phyloP scores from a whole-genome alignment of 345 rosid genomes.

The Triadica sebifera region DNA sequence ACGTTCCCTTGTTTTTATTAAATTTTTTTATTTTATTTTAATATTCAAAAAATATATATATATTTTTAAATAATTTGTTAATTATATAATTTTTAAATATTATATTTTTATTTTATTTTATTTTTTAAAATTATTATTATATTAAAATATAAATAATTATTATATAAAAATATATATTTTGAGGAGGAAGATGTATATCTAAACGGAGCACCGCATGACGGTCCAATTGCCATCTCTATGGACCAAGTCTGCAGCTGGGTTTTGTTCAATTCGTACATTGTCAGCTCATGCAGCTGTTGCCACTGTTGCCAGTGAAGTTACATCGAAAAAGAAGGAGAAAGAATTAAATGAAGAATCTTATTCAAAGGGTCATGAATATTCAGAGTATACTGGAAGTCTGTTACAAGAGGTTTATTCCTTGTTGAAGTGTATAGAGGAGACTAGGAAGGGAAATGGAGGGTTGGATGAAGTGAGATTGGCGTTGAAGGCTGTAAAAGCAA shows the following conservation, averaged over 20 bases:
- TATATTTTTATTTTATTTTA: too few species aligned
- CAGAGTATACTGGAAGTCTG: slow-evolving; percentile 51
- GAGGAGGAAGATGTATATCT: too few species aligned
- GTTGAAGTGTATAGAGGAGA: slow-evolving; percentile 53
- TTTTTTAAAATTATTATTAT: too few species aligned
- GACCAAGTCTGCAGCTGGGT: slow-evolving; percentile 59
- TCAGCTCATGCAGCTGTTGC: slow-evolving; percentile 49
- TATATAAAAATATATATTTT: too few species aligned
- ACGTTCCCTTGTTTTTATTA: too few species aligned
- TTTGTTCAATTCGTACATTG: slow-evolving; percentile 43
- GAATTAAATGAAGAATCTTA: slow-evolving; percentile 31
- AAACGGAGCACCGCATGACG: too few species aligned
- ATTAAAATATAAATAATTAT: too few species aligned
- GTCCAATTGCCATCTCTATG: slow-evolving; percentile 54
- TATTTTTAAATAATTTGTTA: too few species aligned
- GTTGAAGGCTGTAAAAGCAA: slow-evolving; percentile 51
- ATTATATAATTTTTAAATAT: too few species aligned
- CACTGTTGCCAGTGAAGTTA: slow-evolving; percentile 42
- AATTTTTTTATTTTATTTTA: too few species aligned
- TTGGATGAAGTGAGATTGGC: slow-evolving; percentile 37
- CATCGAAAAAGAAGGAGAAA: slow-evolving; percentile 32
- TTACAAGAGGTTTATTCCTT: slow-evolving; percentile 58
- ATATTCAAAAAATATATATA: too few species aligned
- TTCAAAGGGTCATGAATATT: slow-evolving; percentile 48
- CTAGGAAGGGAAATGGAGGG: slow-evolving; percentile 53